Percentiles rank a stretch among this genome's conserved stretches.
Conservation (phyloP, 1,284 basidiomycete genomes). For the Irpex sp. region DNA sequence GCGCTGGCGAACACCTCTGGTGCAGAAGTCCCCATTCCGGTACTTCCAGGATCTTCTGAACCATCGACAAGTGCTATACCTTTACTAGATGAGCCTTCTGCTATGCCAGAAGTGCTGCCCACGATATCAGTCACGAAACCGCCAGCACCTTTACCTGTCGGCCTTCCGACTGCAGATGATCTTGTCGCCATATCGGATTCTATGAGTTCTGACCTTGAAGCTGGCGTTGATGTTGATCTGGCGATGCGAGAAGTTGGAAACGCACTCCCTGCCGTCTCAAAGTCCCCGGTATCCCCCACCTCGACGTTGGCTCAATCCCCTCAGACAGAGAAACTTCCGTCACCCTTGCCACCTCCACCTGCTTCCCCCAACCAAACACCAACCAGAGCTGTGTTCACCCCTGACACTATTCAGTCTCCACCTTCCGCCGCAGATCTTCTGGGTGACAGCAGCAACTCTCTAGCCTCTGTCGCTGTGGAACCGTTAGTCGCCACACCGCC, state of each 20-base stretch:
- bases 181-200: conserved; percentile 46
- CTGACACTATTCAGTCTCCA: conserved; percentile 5
- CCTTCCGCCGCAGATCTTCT: conserved; percentile 7
- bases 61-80: not conserved
- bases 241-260: conserved; percentile 38
- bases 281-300: not conserved
- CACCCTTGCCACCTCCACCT: conserved; percentile 13
- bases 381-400: conserved; percentile 5
- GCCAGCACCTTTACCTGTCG: conserved; percentile 63
- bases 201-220: conserved; percentile 53
- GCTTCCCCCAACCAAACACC: conserved; percentile 8
- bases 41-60: conserved; percentile 21
- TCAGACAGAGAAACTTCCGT: conserved; percentile 1
- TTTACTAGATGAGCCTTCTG: not conserved
- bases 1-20: conserved; percentile 22
- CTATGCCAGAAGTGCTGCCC: conserved; percentile 33
- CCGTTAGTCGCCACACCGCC: not conserved
- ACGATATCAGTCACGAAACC: conserved; percentile 63
- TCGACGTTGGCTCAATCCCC: not conserved
- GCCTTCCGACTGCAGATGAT: conserved; percentile 59
- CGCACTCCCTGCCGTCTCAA: conserved; percentile 7
- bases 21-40: conserved; percentile 36
- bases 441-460: conserved; percentile 1
- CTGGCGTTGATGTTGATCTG: conserved; percentile 44
- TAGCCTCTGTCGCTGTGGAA: not conserved